Conservation (phyloP, 345 rosid genomes). For the rapeseed (Brassica napus) region DNA sequence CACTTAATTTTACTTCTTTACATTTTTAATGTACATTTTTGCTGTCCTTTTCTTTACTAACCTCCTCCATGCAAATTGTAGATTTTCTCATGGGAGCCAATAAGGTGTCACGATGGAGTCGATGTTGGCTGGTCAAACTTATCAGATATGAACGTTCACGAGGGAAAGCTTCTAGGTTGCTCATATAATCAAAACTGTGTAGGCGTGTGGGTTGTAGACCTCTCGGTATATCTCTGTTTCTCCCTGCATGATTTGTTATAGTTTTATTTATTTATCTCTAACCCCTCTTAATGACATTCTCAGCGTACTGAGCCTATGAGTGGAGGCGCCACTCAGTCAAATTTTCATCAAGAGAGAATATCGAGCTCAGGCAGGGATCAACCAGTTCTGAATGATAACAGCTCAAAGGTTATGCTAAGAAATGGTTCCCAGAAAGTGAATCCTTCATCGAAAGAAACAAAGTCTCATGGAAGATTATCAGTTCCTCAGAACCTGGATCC, state of each 20-base stretch:
- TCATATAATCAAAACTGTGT: constrained; percentile 98
- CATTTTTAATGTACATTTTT: constrained; percentile 19
- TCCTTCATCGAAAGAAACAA: constrained; percentile 68
- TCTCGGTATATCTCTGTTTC: constrained; percentile 70
- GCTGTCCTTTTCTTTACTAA: constrained; percentile 10
- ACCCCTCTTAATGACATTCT: constrained; percentile 23
- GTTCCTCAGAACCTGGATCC: constrained; percentile 63
- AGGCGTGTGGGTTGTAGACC: constrained; percentile 99
- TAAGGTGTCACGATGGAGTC: constrained; percentile 81
- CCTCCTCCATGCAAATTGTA: constrained; percentile 36
- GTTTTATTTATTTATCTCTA: constrained; percentile 21
- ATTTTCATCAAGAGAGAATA: constrained; percentile 61
- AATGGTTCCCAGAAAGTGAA: constrained; percentile 57
- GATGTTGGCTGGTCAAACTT: constrained; percentile 99
- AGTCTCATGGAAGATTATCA: constrained; percentile 72
- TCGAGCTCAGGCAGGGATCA: constrained; percentile 55
- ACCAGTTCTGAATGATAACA: constrained; percentile 56
- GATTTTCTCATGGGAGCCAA: constrained; percentile 99
- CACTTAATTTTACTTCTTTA: too few relatives aligned
- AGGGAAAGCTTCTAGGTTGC: constrained; percentile 99
- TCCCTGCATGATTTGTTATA: constrained; percentile 12
- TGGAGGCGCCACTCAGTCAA: constrained; percentile 49
- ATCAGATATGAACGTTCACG: constrained; percentile 91
- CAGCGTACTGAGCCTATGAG: constrained; percentile 78
- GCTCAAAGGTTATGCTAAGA: constrained; percentile 53